Base-by-base conservation (phyloP, 768 basidiomycete genomes). In the Pleurotus eryngii region DNA sequence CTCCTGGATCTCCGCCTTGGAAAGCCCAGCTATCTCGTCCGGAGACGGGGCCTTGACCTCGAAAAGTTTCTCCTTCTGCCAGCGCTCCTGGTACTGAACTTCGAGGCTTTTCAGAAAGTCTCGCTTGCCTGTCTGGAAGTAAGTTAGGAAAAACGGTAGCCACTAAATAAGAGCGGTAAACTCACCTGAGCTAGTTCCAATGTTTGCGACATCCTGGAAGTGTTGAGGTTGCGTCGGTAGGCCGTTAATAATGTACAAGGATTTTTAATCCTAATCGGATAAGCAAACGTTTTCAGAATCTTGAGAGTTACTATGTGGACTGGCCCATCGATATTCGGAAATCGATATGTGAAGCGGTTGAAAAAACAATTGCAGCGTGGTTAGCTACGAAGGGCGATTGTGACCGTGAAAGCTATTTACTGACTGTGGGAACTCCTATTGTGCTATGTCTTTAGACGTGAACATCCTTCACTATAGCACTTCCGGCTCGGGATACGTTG, bases 41-140 rank as follows among this genome's bases (percentile, higher is more conserved):
- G 76, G 70, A 17, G 86, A 72, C 1, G 97, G 96, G 37, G 95
- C 87, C 63, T 89, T 79, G 67, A 88, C 81, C 70, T 98, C 89
- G 71, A 99, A 99, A 55, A 92, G 65, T 64, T 80, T 83, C 59
- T 90, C 83, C 9, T 80, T 74, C 61, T 75, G 77, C 97, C 97
- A 99, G 66, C 80, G 77, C 59, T 81, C 72, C 73, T 98, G 96
- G 63, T 92, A 93, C 70, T 85, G 81, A 65, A 85, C 82, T 73
- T 98, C 97, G 57, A 98, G 76, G 18, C 80, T 78, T 67, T 83
- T 88, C 54, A 99, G 74, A 64, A 87, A 77, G 75, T 99, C 97
- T 69, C 97, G 84, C 72, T 98, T 99, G 65, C 82, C 91, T 14
- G 96, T 98, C 93, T 98, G 72, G n/a, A 55, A 46, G 62, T 57